Evolutionary conservation across 495 filamentous ascomycete species (phyloP), one percentile per base, ranked within the genome.

Genomic region (Pseudomonodictys pantanalensis): DNA sequence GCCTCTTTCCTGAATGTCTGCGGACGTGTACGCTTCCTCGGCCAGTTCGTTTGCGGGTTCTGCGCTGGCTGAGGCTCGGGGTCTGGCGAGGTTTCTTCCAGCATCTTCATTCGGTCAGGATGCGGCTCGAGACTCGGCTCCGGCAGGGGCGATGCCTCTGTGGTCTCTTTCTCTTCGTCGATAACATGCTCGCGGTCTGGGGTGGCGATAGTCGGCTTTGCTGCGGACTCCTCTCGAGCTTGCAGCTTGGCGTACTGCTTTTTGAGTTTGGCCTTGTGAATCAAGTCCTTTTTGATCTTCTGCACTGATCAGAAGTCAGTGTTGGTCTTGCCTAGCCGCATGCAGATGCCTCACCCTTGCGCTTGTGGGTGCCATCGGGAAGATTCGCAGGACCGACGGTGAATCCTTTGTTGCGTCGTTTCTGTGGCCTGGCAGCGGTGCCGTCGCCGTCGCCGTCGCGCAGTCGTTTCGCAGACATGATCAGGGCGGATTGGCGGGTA

Each of bases 181-280:
- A n/a, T n/a, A n/a, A n/a, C n/a, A n/a, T n/a, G n/a, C n/a, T n/a
- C n/a, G n/a, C n/a, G n/a, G n/a, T n/a, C n/a, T n/a, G n/a, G n/a
- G n/a, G n/a, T 26, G 52, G 17, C 63, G 49, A 33, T 67, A 71
- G 47, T 67, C 67, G 20, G 60, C 55, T 22, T 46, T 39, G 1
- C 12, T 1, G 44, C 20, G 2, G 56, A 30, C 11, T 69, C 26
- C 38, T 70, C 65, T 7, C 68, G 77, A 39, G 83, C 83, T 70
- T 91, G 90, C 55, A 96, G 75, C 73, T 96, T 98, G 65, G 85
- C 88, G 71, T 96, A 97, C 41, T 88, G 79, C 73, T 95, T 96
- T 73, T 91, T 96, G 45, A 96, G 79, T 73, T 96, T 96, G 65
- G 92, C 92, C 73, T 92, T 95, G 70, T 89, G 82, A 71, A 98